Conservation (phyloP, 257 asterid species). For the Solanum paucissectum region DNA sequence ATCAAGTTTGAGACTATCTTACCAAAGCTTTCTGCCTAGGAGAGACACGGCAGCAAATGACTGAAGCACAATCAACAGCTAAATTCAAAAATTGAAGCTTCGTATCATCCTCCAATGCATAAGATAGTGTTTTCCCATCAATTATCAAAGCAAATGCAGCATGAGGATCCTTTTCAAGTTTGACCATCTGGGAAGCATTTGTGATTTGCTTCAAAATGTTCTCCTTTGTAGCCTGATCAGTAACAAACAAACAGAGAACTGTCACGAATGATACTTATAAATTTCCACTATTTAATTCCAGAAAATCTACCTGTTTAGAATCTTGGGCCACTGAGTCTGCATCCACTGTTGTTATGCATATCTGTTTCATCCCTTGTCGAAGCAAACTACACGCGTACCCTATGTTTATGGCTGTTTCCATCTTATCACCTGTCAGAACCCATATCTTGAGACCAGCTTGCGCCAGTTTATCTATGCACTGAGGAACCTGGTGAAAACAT, state of each 20-base stretch:
- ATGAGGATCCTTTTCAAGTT: slow-evolving; percentile 81
- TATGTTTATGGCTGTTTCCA: slow-evolving; percentile 99
- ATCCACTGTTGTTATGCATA: slow-evolving; percentile 39
- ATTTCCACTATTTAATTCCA: background rate
- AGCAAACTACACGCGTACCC: slow-evolving; percentile 97
- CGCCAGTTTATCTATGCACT: slow-evolving; percentile 96
- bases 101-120: slow-evolving; percentile 77
- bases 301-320: slow-evolving; percentile 47
- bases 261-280: background rate
- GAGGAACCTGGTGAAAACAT: slow-evolving; percentile 68
- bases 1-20: slow-evolving; percentile 13
- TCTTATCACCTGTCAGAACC: slow-evolving; percentile 99
- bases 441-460: slow-evolving; percentile 97
- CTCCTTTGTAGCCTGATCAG: slow-evolving; percentile 51
- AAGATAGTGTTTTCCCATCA: slow-evolving; percentile 81
- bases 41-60: slow-evolving; percentile 98
- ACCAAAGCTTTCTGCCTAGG: slow-evolving; percentile 97
- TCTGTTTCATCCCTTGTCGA: slow-evolving; percentile 97
- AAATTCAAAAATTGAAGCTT: slow-evolving; percentile 67
- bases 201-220: slow-evolving; percentile 71
- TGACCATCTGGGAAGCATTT: slow-evolving; percentile 70
- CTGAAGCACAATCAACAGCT: slow-evolving; percentile 93
- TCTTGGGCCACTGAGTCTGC: slow-evolving; percentile 39
- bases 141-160: slow-evolving; percentile 95
- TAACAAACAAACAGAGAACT: slow-evolving; percentile 2